These are phyloP conservation scores for Lentinula boryana DNA, from an alignment of 768 basidiomycete species.

Conservation along the genomic window DNA sequence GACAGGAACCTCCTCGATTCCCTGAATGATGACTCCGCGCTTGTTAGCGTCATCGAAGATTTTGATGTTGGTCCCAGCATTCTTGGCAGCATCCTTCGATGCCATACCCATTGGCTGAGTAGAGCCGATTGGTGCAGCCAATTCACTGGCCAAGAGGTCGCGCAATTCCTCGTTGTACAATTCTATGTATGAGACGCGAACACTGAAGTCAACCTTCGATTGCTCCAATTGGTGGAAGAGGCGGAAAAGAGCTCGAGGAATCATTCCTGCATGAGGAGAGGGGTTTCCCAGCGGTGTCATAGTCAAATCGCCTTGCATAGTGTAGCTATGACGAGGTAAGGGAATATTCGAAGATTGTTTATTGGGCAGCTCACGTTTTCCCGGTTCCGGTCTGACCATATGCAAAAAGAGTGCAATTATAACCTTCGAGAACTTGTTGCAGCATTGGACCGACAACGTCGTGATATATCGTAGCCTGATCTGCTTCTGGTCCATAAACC, in stretches of 20 bases:
- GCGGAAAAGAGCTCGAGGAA: constrained; percentile 87
- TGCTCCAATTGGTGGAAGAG: constrained; percentile 86
- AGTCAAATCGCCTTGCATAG: constrained; percentile 93
- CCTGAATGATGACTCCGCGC: constrained; percentile 89
- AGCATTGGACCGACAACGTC: constrained; percentile 92
- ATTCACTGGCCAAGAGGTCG: constrained; percentile 82
- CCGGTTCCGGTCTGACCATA: constrained; percentile 99
- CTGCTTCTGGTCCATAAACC: constrained; percentile 95
- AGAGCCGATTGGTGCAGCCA: constrained; percentile 58
- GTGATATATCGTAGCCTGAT: constrained; percentile 90
- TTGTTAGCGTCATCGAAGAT: constrained; percentile 91
- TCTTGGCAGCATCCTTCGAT: constrained; percentile 38
- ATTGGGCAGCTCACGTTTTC: constrained; percentile 73
- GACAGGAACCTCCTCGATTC: constrained; percentile 85
- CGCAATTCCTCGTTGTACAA: constrained; percentile 98
- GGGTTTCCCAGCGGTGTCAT: constrained; percentile 85
- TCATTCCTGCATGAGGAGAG: constrained; percentile 88
- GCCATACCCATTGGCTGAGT: constrained; percentile 75
- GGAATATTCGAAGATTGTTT: neutral
- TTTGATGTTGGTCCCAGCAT: constrained; percentile 56
- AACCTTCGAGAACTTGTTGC: constrained; percentile 89
- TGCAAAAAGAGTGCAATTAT: constrained; percentile 96
- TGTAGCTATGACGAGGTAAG: constrained; percentile 47
- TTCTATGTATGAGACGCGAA: constrained; percentile 92
- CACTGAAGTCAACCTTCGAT: constrained; percentile 75